Conservation (phyloP, 2,329 filamentous ascomycete genomes). For the Fusarium concolor region DNA sequence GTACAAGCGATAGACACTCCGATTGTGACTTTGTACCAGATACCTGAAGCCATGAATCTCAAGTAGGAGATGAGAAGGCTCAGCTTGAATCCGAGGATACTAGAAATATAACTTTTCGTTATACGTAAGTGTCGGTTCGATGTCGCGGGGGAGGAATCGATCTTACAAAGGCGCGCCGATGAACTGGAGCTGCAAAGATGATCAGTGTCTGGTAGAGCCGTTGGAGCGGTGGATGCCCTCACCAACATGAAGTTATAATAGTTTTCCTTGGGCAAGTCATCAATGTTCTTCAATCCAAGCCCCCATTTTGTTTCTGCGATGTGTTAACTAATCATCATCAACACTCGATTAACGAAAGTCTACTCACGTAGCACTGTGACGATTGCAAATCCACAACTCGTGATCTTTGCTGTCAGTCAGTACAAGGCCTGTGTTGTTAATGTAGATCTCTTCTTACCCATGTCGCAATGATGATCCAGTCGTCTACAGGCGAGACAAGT, state of each 20-base stretch:
- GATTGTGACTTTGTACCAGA: slow-evolving; percentile 50
- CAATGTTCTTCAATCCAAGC: slow-evolving; percentile 51
- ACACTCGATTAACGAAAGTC: background rate
- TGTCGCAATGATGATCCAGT: slow-evolving; percentile 35
- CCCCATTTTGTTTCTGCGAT: slow-evolving; percentile 58
- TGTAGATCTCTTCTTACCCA: slow-evolving; percentile 19
- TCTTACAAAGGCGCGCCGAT: slow-evolving; percentile 57
- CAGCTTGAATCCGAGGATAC: slow-evolving; percentile 61
- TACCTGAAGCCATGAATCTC: slow-evolving; percentile 56
- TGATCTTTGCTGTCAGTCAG: slow-evolving; percentile 37
- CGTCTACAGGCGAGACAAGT: slow-evolving; percentile 19
- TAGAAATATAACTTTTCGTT: slow-evolving; percentile 52
- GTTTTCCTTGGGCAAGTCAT: slow-evolving; percentile 54
- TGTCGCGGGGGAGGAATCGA: background rate
- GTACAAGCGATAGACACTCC: slow-evolving; percentile 51
- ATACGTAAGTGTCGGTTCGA: background rate
- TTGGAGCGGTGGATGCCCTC: fast-evolving
- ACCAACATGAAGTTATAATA: slow-evolving; percentile 49
- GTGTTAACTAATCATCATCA: background rate
- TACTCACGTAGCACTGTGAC: slow-evolving; percentile 53
- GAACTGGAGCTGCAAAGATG: slow-evolving; percentile 50
- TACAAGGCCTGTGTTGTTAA: background rate
- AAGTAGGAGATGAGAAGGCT: slow-evolving; percentile 59
- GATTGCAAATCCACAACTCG: slow-evolving; percentile 51
- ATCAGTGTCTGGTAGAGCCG: background rate